Percentiles rank a stretch among this genome's conserved stretches.
Evolutionary conservation across 2,329 filamentous ascomycete species (phyloP).

Genomic region (Colletotrichum brevisporum): DNA sequence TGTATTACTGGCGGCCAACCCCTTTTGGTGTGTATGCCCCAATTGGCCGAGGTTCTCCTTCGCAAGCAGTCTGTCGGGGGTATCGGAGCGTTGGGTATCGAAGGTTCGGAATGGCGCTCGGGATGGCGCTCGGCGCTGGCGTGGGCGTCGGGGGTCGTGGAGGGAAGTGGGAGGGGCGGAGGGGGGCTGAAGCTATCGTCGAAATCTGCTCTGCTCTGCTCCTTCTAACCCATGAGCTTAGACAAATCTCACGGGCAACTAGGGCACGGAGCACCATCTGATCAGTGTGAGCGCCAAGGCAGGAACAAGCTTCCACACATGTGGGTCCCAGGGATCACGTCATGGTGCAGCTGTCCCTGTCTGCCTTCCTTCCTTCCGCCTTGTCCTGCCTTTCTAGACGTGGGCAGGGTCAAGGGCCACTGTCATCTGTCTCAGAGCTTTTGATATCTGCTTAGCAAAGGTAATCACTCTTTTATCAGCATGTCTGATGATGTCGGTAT

Average conservation of each 20-base stretch:
- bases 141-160: slow-evolving; percentile 13
- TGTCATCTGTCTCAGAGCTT: not conserved
- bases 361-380: not conserved
- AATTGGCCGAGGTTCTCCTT: slow-evolving; percentile 24
- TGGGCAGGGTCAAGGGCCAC: not conserved
- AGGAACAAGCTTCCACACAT: slow-evolving; percentile 40
- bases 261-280: slow-evolving; percentile 22
- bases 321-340: slow-evolving; percentile 39
- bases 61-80: slow-evolving; percentile 13
- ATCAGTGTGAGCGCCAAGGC: slow-evolving; percentile 32
- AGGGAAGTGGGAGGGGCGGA: slow-evolving; percentile 4
- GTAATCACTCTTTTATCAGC: too few species aligned
- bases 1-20: not conserved
- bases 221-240: slow-evolving; percentile 22
- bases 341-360: slow-evolving; percentile 39
- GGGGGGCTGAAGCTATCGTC: slow-evolving; percentile 36
- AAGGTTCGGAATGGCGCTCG: not conserved
- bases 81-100: not conserved
- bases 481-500: too few species aligned
- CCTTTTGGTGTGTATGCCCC: slow-evolving; percentile 13
- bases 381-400: slow-evolving; percentile 1
- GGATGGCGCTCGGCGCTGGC: slow-evolving; percentile 10
- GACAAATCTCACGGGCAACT: slow-evolving; percentile 5
- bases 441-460: not conserved
- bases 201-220: slow-evolving; percentile 21